These are phyloP conservation scores for Rhizophora apiculata DNA, from an alignment of 345 rosid genomes.

Conservation along the genomic window DNA sequence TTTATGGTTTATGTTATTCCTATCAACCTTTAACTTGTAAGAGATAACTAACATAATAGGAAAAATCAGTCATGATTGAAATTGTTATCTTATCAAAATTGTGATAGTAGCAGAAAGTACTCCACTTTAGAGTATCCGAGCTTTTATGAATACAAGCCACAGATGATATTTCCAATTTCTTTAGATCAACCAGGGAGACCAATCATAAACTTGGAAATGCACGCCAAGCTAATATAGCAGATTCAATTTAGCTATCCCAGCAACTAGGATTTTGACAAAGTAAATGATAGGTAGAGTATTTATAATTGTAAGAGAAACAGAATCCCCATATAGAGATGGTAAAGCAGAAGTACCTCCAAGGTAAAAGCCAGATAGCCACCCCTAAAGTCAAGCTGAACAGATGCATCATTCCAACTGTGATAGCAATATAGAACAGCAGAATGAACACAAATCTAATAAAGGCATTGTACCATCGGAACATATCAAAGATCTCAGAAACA, in stretches of 20 bases:
- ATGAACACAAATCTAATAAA: constrained; percentile 14
- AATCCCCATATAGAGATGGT: constrained; percentile 3
- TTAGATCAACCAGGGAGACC: not conserved
- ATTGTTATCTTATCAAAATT: too few relatives aligned
- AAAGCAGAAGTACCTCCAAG: constrained; percentile 49
- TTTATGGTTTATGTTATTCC: not conserved
- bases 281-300: constrained; percentile 6
- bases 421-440: constrained; percentile 21
- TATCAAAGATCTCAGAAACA: not conserved
- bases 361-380: constrained; percentile 92
- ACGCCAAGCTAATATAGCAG: constrained; percentile 2
- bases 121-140: not conserved
- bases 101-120: not conserved
- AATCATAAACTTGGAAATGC: not conserved
- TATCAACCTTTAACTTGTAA: not conserved
- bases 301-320: not conserved
- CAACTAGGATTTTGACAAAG: not conserved
- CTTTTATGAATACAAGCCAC: not conserved
- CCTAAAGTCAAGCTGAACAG: constrained; percentile 53
- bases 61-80: not conserved
- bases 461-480: not conserved
- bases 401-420: constrained; percentile 61
- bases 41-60: not conserved
- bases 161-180: not conserved
- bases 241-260: not conserved